phyloP scores from a whole-genome alignment of 192 early-diverging fungal species.

The Piromyces sp. region DNA sequence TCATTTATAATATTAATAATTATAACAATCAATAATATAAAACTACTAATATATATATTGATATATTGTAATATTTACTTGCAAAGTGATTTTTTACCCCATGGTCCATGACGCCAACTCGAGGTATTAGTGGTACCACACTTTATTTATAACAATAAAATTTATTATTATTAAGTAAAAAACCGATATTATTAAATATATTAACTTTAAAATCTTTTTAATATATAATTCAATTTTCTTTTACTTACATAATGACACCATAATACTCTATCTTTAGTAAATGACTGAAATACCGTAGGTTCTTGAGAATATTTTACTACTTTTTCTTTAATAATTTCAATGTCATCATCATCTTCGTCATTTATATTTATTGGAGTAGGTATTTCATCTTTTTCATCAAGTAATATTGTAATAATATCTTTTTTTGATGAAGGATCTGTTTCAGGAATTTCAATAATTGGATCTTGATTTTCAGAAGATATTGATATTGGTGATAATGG shows the following conservation, averaged over 20 bases:
- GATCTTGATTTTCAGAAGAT: neutral
- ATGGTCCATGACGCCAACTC: conserved; percentile 65
- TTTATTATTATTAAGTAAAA: too few relatives aligned
- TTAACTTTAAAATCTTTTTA: too few relatives aligned
- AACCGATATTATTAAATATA: too few relatives aligned
- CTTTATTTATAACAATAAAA: neutral
- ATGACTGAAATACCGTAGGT: neutral
- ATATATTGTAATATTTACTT: conserved; percentile 37
- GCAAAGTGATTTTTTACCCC: conserved; percentile 87
- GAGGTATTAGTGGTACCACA: conserved; percentile 37
- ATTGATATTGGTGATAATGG: neutral
- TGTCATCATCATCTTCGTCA: neutral
- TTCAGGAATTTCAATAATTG: neutral
- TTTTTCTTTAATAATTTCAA: neutral
- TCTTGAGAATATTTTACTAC: neutral
- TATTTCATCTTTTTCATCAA: neutral
- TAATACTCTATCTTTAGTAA: neutral
- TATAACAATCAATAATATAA: too few relatives aligned
- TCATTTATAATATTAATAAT: too few relatives aligned
- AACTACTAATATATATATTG: too few relatives aligned
- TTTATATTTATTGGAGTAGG: neutral
- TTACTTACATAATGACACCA: neutral
- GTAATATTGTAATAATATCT: neutral
- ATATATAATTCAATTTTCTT: too few relatives aligned
- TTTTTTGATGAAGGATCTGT: neutral